A percentile compares a stretch with the other conserved stretches of the same genome.
Evolutionary conservation across 352 stramenopile genomes (phyloP).

Genomic region (Plasmopara muralis): DNA sequence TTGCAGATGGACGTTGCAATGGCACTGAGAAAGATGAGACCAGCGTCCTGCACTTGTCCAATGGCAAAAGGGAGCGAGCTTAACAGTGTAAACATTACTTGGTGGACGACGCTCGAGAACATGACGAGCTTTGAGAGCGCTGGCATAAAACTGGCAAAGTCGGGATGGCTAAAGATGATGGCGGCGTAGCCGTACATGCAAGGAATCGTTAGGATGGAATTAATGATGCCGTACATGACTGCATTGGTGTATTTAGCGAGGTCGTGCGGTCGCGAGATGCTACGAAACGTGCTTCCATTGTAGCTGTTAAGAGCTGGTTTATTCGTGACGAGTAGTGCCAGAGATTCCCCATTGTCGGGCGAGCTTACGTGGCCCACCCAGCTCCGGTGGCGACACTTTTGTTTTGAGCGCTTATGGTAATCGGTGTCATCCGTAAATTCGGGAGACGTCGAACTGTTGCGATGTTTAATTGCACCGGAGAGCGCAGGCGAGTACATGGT

Average conservation of each 20-base stretch:
- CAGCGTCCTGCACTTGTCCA: conserved; percentile 97
- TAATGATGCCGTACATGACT: conserved; percentile 87
- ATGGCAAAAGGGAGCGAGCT: conserved; percentile 95
- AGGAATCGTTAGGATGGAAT: conserved; percentile 92
- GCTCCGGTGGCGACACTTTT: conserved; percentile 27
- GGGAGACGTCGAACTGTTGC: no score
- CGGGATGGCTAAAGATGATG: conserved; percentile 92
- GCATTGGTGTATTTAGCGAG: conserved; percentile 51
- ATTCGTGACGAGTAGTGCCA: conserved; percentile 26
- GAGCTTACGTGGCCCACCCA: conserved; percentile 27
- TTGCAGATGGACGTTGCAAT: conserved; percentile 91
- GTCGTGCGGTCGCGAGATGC: neutral
- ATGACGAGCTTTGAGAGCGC: conserved; percentile 95
- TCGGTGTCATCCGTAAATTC: no score
- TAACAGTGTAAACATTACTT: conserved; percentile 83
- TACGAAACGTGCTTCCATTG: neutral
- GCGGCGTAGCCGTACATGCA: conserved; percentile 93
- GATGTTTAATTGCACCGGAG: no score
- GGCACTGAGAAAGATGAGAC: conserved; percentile 95
- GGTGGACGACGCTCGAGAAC: conserved; percentile 94
- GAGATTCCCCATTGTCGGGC: conserved; percentile 18
- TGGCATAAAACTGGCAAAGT: conserved; percentile 85
- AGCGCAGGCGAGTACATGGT: no score
- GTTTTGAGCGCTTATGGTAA: conserved; percentile 7
- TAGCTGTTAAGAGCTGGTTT: conserved; percentile 1